These are phyloP conservation scores for Fragaria ananassa DNA, from an alignment of 306 rosid species.

Conservation along the genomic window DNA sequence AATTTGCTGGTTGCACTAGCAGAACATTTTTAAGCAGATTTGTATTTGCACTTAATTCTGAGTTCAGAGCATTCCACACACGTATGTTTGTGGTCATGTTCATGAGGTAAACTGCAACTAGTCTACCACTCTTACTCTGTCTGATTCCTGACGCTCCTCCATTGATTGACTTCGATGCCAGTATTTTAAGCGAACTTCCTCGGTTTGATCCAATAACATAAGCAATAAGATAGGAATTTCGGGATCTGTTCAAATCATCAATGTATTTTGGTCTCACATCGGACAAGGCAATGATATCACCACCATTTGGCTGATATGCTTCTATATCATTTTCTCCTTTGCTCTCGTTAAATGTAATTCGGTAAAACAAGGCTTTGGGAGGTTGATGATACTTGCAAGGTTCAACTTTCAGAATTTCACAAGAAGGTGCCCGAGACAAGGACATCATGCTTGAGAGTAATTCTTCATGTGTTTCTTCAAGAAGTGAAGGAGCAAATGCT, in stretches of 20 bases:
- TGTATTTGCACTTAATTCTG: neutral
- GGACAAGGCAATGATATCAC: slow-evolving; percentile 54
- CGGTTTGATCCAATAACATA: neutral
- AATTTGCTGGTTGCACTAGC: slow-evolving; percentile 16
- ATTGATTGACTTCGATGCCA: slow-evolving; percentile 17
- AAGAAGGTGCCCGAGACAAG: slow-evolving; percentile 30
- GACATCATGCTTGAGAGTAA: slow-evolving; percentile 32
- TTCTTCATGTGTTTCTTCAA: slow-evolving; percentile 43
- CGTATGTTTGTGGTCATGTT: slow-evolving; percentile 29
- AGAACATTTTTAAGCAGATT: slow-evolving; percentile 7
- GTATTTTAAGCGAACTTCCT: neutral
- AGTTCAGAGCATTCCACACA: slow-evolving; percentile 21
- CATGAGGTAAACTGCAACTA: neutral
- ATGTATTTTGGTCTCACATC: slow-evolving; percentile 26
- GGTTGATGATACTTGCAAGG: slow-evolving; percentile 20
- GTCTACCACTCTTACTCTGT: neutral
- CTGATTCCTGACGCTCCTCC: neutral
- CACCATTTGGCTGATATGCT: slow-evolving; percentile 36
- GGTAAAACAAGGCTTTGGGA: slow-evolving; percentile 30
- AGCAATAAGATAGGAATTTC: slow-evolving; percentile 28
- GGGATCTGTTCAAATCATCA: neutral
- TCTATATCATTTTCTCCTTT: neutral
- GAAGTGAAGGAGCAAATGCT: slow-evolving; percentile 31
- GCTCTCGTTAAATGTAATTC: neutral
- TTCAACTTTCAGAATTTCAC: slow-evolving; percentile 28